A percentile compares a stretch with the other conserved stretches of the same genome.
Evolutionary conservation across 1,284 basidiomycete species (phyloP).

Genomic region (Coniophora puteana): DNA sequence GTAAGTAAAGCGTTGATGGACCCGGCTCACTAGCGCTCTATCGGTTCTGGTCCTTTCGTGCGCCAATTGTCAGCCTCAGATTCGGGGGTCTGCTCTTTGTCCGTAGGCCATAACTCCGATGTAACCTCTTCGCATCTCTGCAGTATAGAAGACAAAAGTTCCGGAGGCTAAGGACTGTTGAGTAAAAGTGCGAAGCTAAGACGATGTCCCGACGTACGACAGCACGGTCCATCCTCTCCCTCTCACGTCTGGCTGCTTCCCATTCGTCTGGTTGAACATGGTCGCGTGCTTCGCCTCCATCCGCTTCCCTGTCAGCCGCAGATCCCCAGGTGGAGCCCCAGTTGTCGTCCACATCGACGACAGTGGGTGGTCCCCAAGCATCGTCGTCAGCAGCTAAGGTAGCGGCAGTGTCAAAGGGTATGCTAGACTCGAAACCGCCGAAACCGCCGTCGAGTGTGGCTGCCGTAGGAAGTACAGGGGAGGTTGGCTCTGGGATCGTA

Average conservation of each 20-base stretch:
- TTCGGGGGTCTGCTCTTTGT: conserved; percentile 16
- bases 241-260: conserved; percentile 57
- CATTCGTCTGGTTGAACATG: conserved; percentile 51
- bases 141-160: conserved; percentile 55
- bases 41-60: too few species aligned
- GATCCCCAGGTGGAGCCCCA: conserved; percentile 47
- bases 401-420: conserved; percentile 31
- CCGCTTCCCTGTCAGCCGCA: conserved; percentile 8
- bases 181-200: conserved; percentile 14
- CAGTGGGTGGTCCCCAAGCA: conserved; percentile 35
- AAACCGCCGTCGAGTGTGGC: background rate
- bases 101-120: conserved; percentile 44
- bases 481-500: background rate
- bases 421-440: conserved; percentile 1
- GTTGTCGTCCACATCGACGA: conserved; percentile 30
- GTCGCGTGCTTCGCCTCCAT: conserved; percentile 13
- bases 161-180: conserved; percentile 52
- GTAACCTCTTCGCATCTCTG: conserved; percentile 47
- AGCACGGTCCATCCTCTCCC: conserved; percentile 53
- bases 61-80: conserved; percentile 28
- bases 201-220: conserved; percentile 42
- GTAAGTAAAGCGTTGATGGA: too few species aligned
- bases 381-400: conserved; percentile 23
- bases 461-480: background rate
- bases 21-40: too few species aligned